Evolutionary conservation across 2,329 filamentous ascomycete genomes (phyloP), one percentile per base, ranked within the genome.

Genomic region (Cercospora nicotianae): DNA sequence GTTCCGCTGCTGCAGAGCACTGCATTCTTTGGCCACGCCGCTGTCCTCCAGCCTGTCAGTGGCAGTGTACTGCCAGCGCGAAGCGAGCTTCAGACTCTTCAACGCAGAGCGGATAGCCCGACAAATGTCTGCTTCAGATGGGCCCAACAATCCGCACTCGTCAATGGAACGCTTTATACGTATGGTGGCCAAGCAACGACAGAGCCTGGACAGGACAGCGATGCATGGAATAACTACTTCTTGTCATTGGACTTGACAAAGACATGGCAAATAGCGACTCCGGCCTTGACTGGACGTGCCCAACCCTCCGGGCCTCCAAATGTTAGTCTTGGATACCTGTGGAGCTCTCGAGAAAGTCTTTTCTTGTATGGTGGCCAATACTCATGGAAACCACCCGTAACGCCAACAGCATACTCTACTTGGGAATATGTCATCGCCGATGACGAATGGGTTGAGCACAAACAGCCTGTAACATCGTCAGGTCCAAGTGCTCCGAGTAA

Each of bases 161-260:
- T 94, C 16, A 93, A 93, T 71, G 91, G 90, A 13, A 93, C 90
- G 0, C 75, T 93, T 3, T 94, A 92, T 76, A 85, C 92, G 64
- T 94, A 92, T 72, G 91, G 91, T 39, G 91, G 91, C 28, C 85
- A 90, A 72, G 85, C 87, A 13, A 90, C 84, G 60, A 86, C 83
- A 1, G 78, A 83, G 16, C 77, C 83, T 13, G 83, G 84, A 39
- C 90, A 93, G 73, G 84, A 80, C 1, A 79, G 81, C 5, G 81
- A 92, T 74, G 90, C 87, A 1, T 93, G 91, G 91, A 92, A 90
- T 72, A 92, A 92, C 74, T 83, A 93, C 77, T 90, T 94, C 73
- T 79, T 93, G 28, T 85, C 85, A 0, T 79, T 93, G n/a, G 89
- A 93, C 72, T 83, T 93, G 7, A 91, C 88, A 3, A 87, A 87